phyloP scores from a whole-genome alignment of 1,139 yeast species.

The Torulaspora pretoriensis region DNA sequence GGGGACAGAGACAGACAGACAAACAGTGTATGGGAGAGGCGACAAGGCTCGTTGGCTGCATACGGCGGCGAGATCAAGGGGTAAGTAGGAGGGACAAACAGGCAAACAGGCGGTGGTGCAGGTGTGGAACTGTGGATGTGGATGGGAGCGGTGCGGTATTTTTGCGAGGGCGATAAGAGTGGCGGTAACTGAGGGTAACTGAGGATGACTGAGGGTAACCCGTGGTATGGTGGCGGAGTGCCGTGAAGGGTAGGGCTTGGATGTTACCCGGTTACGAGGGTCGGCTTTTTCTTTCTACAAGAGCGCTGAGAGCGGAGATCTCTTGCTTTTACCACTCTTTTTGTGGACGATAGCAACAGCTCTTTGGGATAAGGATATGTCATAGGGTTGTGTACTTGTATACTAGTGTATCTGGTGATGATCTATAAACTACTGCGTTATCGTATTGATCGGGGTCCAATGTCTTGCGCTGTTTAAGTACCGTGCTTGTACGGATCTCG shows the following conservation, averaged over 20 bases:
- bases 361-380: neutral
- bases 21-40: no score
- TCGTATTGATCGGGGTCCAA: constrained; percentile 21
- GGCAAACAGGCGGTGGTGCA: no score
- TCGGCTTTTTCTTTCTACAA: no score
- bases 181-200: no score
- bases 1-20: no score
- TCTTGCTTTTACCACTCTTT: neutral
- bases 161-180: neutral
- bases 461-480: constrained; percentile 17
- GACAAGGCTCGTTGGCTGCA: no score
- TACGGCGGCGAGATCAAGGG: no score
- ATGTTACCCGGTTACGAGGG: no score
- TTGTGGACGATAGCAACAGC: neutral
- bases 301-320: neutral
- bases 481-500: constrained; percentile 9
- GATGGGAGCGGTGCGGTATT: no score
- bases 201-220: no score
- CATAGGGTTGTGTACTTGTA: neutral
- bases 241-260: no score
- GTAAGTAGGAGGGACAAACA: neutral
- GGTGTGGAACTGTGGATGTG: neutral
- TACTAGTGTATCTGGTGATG: constrained; percentile 1
- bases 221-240: no score
- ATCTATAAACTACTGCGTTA: constrained; percentile 23